These are phyloP conservation scores for Fomes fomentarius DNA, from an alignment of 1,284 basidiomycete genomes.

Conservation along the genomic window DNA sequence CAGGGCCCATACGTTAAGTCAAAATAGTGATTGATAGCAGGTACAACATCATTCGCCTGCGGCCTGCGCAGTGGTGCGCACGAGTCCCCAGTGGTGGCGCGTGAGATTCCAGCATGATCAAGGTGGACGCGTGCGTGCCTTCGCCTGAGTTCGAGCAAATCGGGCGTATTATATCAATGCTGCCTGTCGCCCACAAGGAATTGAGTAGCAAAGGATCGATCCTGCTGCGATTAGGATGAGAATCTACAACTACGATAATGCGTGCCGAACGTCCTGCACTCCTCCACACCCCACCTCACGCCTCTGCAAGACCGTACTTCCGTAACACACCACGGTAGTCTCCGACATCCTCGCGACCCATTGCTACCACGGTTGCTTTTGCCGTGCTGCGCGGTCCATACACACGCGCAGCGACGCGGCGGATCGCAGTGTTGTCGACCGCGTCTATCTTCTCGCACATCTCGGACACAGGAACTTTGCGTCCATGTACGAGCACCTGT, in stretches of 20 bases:
- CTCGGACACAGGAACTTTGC: slow-evolving; percentile 86
- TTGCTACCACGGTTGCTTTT: slow-evolving; percentile 71
- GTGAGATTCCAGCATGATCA: slow-evolving; percentile 24
- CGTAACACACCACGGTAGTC: slow-evolving; percentile 60
- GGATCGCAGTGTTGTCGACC: slow-evolving; percentile 74
- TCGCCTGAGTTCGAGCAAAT: no score
- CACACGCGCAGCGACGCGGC: slow-evolving; percentile 74
- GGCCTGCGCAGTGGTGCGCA: no score
- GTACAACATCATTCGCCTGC: no score
- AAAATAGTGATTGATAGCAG: no score
- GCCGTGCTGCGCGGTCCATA: slow-evolving; percentile 65
- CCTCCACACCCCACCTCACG: no score
- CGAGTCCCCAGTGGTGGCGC: slow-evolving; percentile 20
- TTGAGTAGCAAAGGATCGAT: no score
- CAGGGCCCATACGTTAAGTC: no score
- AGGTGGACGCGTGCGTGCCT: slow-evolving; percentile 36
- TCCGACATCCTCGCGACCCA: slow-evolving; percentile 74
- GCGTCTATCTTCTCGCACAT: slow-evolving; percentile 92
- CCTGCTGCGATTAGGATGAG: not conserved
- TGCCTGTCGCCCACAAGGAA: no score
- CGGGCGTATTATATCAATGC: no score
- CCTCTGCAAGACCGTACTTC: slow-evolving; percentile 66
- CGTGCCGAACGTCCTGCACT: no score
- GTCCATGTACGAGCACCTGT: slow-evolving; percentile 89
- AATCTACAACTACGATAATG: not conserved